Evolutionary conservation across 2,329 filamentous ascomycete species (phyloP).

Genomic region (Ophiostoma triangulosporum): DNA sequence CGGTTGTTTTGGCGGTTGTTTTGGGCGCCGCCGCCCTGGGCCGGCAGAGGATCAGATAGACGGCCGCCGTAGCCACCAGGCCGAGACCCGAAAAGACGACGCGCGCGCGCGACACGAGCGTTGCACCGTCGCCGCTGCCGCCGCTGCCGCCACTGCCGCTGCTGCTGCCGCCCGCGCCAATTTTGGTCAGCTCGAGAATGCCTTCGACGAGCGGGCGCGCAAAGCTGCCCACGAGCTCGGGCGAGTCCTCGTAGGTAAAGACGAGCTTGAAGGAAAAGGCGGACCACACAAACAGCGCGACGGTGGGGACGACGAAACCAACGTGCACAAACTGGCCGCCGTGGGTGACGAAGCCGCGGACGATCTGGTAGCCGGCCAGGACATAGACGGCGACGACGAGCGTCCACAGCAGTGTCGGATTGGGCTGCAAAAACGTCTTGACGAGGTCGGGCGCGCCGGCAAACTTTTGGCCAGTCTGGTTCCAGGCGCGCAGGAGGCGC

Average conservation of each 20-base stretch:
- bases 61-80: constrained; percentile 24
- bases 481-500: constrained; percentile 68
- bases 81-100: constrained; percentile 36
- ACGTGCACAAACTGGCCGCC: constrained; percentile 28
- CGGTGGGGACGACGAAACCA: constrained; percentile 24
- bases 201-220: constrained; percentile 26
- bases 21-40: constrained; percentile 3
- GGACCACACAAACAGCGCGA: constrained; percentile 26
- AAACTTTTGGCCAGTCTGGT: constrained; percentile 94
- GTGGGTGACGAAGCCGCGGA: constrained; percentile 25
- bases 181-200: constrained; percentile 19
- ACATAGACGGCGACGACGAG: constrained; percentile 58
- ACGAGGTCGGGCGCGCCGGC: constrained; percentile 83
- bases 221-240: constrained; percentile 53
- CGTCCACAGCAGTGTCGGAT: constrained; percentile 59
- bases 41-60: constrained; percentile 24
- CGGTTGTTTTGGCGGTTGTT: not conserved
- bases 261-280: constrained; percentile 79
- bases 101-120: constrained; percentile 35
- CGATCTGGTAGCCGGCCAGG: constrained; percentile 36
- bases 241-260: constrained; percentile 78
- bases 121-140: constrained; percentile 25
- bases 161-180: constrained; percentile 12
- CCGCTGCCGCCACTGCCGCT: constrained; percentile 20
- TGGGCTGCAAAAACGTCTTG: constrained; percentile 50